phyloP scores from a whole-genome alignment of 2,329 filamentous ascomycete genomes.

The Neonectria neomacrospora region DNA sequence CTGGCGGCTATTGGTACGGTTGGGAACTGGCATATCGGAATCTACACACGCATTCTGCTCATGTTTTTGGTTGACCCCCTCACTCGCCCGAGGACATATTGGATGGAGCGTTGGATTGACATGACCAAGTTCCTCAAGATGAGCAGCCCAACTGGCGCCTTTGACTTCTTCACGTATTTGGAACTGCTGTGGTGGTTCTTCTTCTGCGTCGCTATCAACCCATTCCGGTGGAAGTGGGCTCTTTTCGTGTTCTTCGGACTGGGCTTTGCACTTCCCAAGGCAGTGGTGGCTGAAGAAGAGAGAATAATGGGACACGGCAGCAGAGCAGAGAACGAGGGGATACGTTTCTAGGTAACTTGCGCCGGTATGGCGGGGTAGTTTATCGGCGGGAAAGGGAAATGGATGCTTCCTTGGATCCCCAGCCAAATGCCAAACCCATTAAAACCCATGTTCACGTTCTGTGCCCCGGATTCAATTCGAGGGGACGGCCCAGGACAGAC shows the following conservation, averaged over 20 bases:
- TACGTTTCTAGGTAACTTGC: slow-evolving; percentile 31
- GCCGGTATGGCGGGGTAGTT: too few relatives aligned
- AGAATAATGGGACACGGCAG: slow-evolving; percentile 51
- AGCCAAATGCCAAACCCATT: too few relatives aligned
- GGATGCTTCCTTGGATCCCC: too few relatives aligned
- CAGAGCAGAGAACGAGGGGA: slow-evolving; percentile 29
- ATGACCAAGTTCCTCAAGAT: slow-evolving; percentile 80
- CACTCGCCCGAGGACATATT: slow-evolving; percentile 74
- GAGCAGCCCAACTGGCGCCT: slow-evolving; percentile 76
- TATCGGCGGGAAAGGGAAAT: too few relatives aligned
- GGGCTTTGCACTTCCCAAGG: slow-evolving; percentile 72
- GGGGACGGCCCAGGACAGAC: neutral
- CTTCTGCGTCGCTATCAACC: slow-evolving; percentile 82
- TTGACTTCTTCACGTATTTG: slow-evolving; percentile 90
- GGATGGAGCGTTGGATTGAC: slow-evolving; percentile 90
- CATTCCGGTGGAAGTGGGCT: slow-evolving; percentile 92
- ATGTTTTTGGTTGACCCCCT: slow-evolving; percentile 88
- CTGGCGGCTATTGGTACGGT: slow-evolving; percentile 82
- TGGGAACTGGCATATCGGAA: slow-evolving; percentile 87
- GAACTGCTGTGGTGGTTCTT: slow-evolving; percentile 88
- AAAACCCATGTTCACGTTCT: too few relatives aligned
- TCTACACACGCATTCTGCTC: slow-evolving; percentile 85
- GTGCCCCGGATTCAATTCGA: too few relatives aligned
- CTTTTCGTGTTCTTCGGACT: slow-evolving; percentile 84
- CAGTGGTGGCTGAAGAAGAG: slow-evolving; percentile 74